Base-by-base conservation (phyloP, 2,329 filamentous ascomycete species). In the Pseudocercospora pini-densiflorae region DNA sequence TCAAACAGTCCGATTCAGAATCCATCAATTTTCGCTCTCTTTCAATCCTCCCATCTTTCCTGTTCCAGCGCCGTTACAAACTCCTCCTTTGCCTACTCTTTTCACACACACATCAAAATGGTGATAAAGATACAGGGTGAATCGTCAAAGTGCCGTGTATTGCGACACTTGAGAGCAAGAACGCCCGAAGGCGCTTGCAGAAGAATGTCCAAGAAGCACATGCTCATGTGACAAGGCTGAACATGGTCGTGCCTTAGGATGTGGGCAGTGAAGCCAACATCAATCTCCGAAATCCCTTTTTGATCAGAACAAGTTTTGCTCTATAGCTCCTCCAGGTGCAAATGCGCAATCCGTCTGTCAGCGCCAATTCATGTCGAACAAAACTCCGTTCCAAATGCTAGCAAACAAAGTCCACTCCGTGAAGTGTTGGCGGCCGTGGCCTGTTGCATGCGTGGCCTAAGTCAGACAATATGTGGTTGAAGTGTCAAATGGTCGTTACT, bases 111-210 rank as follows among this genome's bases (percentile, higher is more conserved):
- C 55, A 58, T 58, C 55, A 43, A 58, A 58, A 58, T 36, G 31
- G n/a, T 36, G 55, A 27, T 58, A 58, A 58, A 58, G 55, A 58
- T 58, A 58, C 55, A 58, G 29, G n/a, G 55, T 24, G n/a, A 33
- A 33, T 21, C 55, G 55, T 43, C 31, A 24, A 58, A 14, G 19
- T 43, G 55, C 16, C 55, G 29, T n/a, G 19, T 19, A 36, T 14
- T 14, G 27, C 40, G 40, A 19, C 40, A 27, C 53, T 5, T n/a
- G 29, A 29, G 53, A 33, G 29, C 53, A 29, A 57, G n/a, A 4
- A 23, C 27, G 23, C 23, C n/a, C 2, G 19, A 24, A 27, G n/a
- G 24, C n/a, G 19, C 55, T 36, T 43, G n/a, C 27, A 58, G 31
- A 58, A 27, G n/a, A 43, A 58, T 58, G 55, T 58, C 55, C 55